A percentile compares a stretch with the other conserved stretches of the same genome.
Conservation (phyloP, 208 protist genomes). For the Sergeia podlipaevii region DNA sequence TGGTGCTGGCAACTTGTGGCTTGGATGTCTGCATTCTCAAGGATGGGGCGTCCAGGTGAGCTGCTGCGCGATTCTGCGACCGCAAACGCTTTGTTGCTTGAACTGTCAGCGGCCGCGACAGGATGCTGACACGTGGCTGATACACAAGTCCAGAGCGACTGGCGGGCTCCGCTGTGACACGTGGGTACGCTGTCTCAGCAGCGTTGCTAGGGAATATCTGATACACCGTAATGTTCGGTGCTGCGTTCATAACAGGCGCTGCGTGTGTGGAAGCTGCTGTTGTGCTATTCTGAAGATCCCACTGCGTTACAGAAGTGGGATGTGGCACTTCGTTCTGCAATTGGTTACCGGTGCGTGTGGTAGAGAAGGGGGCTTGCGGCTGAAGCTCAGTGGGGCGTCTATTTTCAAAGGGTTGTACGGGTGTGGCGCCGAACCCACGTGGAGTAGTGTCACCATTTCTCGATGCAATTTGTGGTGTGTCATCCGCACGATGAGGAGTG, state of each 20-base stretch:
- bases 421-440: too few relatives aligned
- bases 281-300: too few relatives aligned
- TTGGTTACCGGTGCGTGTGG: too few relatives aligned
- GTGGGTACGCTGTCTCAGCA: neutral
- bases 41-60: neutral
- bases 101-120: slow-evolving; percentile 5
- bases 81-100: slow-evolving; percentile 3
- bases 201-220: slow-evolving; percentile 7
- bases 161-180: neutral
- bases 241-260: neutral
- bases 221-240: slow-evolving; percentile 13
- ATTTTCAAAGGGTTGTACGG: too few relatives aligned
- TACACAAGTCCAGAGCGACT: neutral
- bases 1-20: neutral
- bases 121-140: slow-evolving; percentile 6
- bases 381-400: too few relatives aligned
- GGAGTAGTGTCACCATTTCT: too few relatives aligned
- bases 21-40: neutral
- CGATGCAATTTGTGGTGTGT: too few relatives aligned
- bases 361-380: too few relatives aligned
- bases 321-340: too few relatives aligned
- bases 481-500: too few relatives aligned
- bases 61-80: slow-evolving; percentile 1
- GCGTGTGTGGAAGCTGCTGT: too few relatives aligned
- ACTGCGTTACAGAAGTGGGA: too few relatives aligned